These are phyloP conservation scores for Castanea mollissima DNA, from an alignment of 306 rosid genomes.

Conservation along the genomic window DNA sequence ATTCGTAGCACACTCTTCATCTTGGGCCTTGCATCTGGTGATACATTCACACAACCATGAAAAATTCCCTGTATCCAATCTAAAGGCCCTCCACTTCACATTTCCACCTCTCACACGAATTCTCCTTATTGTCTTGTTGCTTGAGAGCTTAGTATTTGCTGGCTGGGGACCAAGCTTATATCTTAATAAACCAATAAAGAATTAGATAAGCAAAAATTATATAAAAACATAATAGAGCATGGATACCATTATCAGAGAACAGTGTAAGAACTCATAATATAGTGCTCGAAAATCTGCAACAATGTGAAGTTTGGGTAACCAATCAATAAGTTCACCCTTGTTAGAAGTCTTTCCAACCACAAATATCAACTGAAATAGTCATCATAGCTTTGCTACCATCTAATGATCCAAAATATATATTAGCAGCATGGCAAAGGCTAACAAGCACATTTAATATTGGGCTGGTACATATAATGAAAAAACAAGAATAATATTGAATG, in stretches of 20 bases:
- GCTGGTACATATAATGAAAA: too few relatives aligned
- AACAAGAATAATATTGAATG: too few relatives aligned
- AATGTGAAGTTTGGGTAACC: neutral
- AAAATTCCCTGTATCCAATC: constrained; percentile 55
- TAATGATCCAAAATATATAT: too few relatives aligned
- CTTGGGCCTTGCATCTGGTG: constrained; percentile 78
- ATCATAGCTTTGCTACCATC: too few relatives aligned
- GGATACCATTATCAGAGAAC: neutral
- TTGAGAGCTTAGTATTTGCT: constrained; percentile 49
- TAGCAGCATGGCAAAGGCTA: too few relatives aligned
- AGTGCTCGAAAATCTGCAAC: neutral
- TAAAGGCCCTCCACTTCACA: constrained; percentile 58
- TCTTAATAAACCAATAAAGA: constrained; percentile 12
- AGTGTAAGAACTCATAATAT: neutral
- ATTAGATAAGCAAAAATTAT: neutral
- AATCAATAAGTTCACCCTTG: neutral
- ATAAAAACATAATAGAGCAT: neutral
- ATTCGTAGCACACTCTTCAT: constrained; percentile 74
- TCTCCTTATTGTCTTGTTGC: constrained; percentile 55
- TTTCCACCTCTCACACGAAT: constrained; percentile 57
- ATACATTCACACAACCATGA: constrained; percentile 53
- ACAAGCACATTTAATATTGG: too few relatives aligned
- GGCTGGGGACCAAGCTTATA: constrained; percentile 61
- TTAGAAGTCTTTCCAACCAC: too few relatives aligned
- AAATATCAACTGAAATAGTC: too few relatives aligned